phyloP scores from a whole-genome alignment of 2,329 filamentous ascomycete genomes.

The Dendrostoma leiphaemia region DNA sequence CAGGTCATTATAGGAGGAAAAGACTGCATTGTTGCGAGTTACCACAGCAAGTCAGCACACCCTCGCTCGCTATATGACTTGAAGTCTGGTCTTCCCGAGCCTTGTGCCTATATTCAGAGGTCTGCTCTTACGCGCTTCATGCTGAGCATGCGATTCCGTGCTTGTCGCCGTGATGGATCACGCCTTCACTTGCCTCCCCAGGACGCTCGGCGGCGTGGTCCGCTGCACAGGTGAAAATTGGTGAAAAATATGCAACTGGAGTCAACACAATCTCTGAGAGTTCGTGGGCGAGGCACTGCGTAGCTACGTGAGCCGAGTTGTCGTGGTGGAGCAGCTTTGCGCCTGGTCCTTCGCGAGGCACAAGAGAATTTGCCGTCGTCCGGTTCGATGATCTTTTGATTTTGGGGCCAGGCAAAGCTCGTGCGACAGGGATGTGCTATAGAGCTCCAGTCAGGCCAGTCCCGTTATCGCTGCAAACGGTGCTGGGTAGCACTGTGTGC shows the following conservation, averaged over 20 bases:
- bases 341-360: background rate
- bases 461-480: background rate
- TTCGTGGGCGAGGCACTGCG: background rate
- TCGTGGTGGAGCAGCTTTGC: slow-evolving; percentile 2
- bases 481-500: slow-evolving; percentile 1
- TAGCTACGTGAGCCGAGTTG: background rate
- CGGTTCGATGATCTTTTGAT: slow-evolving; percentile 15
- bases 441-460: slow-evolving; percentile 2
- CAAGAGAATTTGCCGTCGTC: background rate
- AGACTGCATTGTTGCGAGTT: background rate
- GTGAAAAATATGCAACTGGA: background rate
- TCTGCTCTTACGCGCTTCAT: slow-evolving; percentile 18
- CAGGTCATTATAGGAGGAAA: slow-evolving; percentile 14
- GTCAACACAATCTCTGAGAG: background rate
- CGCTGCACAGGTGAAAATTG: background rate
- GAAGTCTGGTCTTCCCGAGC: background rate
- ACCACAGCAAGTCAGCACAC: slow-evolving; percentile 5
- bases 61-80: background rate
- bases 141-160: slow-evolving; percentile 7
- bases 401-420: background rate
- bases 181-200: background rate
- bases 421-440: slow-evolving; percentile 4
- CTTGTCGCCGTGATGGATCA: slow-evolving; percentile 5
- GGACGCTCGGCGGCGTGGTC: background rate
- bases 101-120: background rate